These are phyloP conservation scores for Diaporthe sp. DNA, from an alignment of 2,329 filamentous ascomycete species.

Conservation along the genomic window DNA sequence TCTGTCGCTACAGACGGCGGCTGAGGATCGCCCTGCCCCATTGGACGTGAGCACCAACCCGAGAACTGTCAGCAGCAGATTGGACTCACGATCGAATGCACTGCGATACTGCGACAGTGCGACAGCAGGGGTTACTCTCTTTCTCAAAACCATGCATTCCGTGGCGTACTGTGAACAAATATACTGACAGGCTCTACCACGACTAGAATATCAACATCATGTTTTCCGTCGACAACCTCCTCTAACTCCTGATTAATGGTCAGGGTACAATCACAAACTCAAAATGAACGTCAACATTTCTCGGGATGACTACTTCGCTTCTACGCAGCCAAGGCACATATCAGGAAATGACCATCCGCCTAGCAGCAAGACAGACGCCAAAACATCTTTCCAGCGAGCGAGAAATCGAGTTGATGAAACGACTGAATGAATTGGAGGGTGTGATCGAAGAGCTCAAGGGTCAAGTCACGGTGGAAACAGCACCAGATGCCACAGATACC, in stretches of 20 bases:
- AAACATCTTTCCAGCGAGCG: neutral
- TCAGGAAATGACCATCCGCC: neutral
- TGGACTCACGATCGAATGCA: no score
- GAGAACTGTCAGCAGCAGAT: no score
- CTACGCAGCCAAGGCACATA: neutral
- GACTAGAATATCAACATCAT: neutral
- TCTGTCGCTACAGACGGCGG: neutral
- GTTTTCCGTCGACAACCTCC: neutral
- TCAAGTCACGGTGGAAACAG: neutral
- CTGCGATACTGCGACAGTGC: neutral
- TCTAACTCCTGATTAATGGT: neutral
- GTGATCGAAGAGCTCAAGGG: neutral
- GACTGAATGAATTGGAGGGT: neutral
- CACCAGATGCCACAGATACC: neutral
- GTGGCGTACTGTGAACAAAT: neutral
- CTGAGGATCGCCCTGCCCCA: no score
- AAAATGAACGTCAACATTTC: neutral
- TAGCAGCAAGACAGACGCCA: neutral
- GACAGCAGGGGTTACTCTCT: neutral
- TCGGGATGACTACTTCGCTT: neutral
- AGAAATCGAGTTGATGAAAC: neutral
- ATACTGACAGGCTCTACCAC: neutral
- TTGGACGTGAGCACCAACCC: no score
- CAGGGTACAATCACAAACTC: neutral
- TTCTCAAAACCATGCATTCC: neutral